Percentiles rank a stretch among this genome's conserved stretches.
Evolutionary conservation across 164 flowering plant genomes (phyloP).

Genomic region (Litsea cubeba): DNA sequence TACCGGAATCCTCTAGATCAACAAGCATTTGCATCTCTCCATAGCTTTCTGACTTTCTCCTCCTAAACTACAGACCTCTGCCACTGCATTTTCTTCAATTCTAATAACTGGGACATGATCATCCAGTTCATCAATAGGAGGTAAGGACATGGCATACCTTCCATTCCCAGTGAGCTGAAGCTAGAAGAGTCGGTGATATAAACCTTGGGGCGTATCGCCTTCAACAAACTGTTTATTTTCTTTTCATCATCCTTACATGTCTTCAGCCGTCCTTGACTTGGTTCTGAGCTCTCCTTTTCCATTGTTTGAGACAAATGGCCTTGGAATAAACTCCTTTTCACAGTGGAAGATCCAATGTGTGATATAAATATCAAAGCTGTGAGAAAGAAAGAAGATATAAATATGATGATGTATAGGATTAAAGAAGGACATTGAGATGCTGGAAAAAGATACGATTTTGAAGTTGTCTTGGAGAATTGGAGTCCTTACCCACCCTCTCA

Average conservation of each 20-base stretch:
- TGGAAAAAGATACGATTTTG: too few relatives aligned
- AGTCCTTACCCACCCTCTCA: too few relatives aligned
- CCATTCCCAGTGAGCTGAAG: constrained; percentile 60
- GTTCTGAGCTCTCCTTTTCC: too few relatives aligned
- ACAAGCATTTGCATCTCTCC: constrained; percentile 8
- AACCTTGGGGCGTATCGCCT: constrained; percentile 47
- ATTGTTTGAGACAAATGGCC: too few relatives aligned
- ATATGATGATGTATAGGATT: too few relatives aligned
- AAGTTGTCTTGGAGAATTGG: too few relatives aligned
- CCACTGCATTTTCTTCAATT: constrained; percentile 4
- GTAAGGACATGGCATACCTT: not conserved
- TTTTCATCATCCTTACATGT: constrained; percentile 21
- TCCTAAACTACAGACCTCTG: constrained; percentile 3
- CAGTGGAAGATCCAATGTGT: too few relatives aligned
- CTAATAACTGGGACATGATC: constrained; percentile 13
- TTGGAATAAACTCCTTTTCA: too few relatives aligned
- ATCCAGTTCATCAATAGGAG: not conserved
- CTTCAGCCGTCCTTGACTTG: too few relatives aligned
- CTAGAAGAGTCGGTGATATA: constrained; percentile 51
- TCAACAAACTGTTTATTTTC: constrained; percentile 30
- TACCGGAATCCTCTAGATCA: constrained; percentile 10
- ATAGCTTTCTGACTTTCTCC: not conserved
- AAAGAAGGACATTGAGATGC: too few relatives aligned
- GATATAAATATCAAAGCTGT: too few relatives aligned
- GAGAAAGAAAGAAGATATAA: too few relatives aligned